A percentile compares a stretch with the other conserved stretches of the same genome.
Conservation (phyloP, 305 asterid genomes). For the Ilex paraguariensis region DNA sequence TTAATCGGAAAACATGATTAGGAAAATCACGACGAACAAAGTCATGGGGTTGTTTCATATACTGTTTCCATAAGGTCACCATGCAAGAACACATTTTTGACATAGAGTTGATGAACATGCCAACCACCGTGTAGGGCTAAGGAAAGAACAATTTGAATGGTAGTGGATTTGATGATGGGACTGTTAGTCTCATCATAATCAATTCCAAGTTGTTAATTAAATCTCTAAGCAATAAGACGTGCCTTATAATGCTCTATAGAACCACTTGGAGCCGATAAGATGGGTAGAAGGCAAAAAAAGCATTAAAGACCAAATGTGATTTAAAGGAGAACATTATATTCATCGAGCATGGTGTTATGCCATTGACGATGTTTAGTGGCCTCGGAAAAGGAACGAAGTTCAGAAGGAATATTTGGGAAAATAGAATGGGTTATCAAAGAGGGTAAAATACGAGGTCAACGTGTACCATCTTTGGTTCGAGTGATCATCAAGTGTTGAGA, state of each 20-base stretch:
- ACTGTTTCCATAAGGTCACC: neutral
- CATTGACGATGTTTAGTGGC: too few relatives aligned
- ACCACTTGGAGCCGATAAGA: neutral
- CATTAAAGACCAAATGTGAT: too few relatives aligned
- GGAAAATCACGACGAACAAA: neutral
- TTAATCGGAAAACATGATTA: neutral
- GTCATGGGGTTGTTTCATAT: neutral
- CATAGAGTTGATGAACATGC: neutral
- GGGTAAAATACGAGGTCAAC: too few relatives aligned
- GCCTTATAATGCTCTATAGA: neutral
- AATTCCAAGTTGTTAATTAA: neutral
- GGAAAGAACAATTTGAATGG: neutral
- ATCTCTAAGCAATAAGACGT: neutral
- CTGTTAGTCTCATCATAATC: slow-evolving; percentile 3
- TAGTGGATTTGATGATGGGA: neutral
- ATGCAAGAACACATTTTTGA: neutral
- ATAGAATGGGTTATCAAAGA: too few relatives aligned
- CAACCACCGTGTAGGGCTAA: neutral
- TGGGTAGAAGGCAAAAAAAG: too few relatives aligned
- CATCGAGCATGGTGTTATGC: too few relatives aligned
- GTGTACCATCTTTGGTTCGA: too few relatives aligned
- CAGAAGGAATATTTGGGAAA: too few relatives aligned
- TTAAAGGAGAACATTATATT: too few relatives aligned
- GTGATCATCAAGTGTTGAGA: too few relatives aligned
- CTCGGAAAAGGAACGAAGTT: too few relatives aligned